phyloP scores from a whole-genome alignment of 352 stramenopile genomes.

The Phytophthora pinifolia region DNA sequence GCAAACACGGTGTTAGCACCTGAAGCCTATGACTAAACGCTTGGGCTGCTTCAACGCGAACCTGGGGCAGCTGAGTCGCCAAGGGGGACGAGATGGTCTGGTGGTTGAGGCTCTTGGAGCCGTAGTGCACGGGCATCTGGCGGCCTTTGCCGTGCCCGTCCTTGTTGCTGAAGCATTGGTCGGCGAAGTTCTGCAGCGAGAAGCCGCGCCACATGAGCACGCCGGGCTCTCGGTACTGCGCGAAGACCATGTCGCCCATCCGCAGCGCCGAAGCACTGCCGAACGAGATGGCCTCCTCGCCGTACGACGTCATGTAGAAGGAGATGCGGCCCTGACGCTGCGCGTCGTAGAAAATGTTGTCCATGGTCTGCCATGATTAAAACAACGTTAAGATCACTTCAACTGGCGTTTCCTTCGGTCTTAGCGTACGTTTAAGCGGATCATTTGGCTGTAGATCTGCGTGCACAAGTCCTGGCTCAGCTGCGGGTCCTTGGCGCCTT shows the following conservation, averaged over 20 bases:
- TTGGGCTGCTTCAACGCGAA: conserved; percentile 18
- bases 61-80: conserved; percentile 96
- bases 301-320: conserved; percentile 95
- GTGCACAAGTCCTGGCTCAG: conserved; percentile 77
- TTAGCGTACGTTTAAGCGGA: conserved; percentile 67
- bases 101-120: conserved; percentile 94
- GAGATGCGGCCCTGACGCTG: conserved; percentile 98
- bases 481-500: conserved; percentile 68
- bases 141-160: conserved; percentile 95
- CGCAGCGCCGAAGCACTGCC: conserved; percentile 92
- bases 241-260: conserved; percentile 93
- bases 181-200: conserved; percentile 95
- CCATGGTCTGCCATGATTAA: conserved; percentile 88
- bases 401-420: not conserved
- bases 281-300: conserved; percentile 97
- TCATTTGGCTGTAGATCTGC: conserved; percentile 88
- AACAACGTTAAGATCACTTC: conserved; percentile 7
- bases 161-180: conserved; percentile 97
- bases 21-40: not conserved
- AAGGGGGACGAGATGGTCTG: conserved; percentile 98
- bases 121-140: conserved; percentile 99
- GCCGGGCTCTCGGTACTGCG: conserved; percentile 97
- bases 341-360: conserved; percentile 96
- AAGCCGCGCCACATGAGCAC: conserved; percentile 99
- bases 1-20: not conserved